These are phyloP conservation scores for Verbascum thapsus DNA, from an alignment of 257 asterid species.

Conservation along the genomic window DNA sequence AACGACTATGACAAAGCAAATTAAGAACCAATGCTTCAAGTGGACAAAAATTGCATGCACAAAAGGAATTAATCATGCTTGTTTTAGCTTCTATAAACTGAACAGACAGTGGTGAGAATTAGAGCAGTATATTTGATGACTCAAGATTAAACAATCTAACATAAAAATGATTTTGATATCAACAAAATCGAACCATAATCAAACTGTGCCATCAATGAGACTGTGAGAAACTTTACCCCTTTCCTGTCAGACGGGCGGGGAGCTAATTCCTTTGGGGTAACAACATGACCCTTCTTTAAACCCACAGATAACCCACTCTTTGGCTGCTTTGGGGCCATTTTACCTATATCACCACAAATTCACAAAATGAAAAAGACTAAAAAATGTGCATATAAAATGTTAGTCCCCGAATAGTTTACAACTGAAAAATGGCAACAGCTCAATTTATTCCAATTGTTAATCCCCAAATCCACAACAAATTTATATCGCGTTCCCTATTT, in stretches of 20 bases:
- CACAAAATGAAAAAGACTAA: too few species aligned
- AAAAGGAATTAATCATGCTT: neutral
- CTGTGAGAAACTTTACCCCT: constrained; percentile 56
- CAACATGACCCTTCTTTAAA: constrained; percentile 77
- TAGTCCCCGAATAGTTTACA: too few species aligned
- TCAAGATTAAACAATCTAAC: neutral
- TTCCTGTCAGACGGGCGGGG: constrained; percentile 88
- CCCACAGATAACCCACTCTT: constrained; percentile 77
- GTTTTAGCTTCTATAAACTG: neutral
- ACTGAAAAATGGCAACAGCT: neutral
- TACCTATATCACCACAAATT: constrained; percentile 37
- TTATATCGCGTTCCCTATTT: neutral
- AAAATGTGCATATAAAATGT: too few species aligned
- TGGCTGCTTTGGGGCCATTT: constrained; percentile 83
- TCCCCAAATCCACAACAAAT: constrained; percentile 11
- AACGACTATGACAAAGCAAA: neutral
- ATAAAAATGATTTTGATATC: too few species aligned
- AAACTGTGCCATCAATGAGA: neutral
- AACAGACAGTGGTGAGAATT: neutral
- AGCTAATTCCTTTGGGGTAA: constrained; percentile 78
- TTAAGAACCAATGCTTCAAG: neutral
- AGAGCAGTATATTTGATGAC: neutral
- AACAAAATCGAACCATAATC: neutral
- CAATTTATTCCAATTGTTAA: neutral
- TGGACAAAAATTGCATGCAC: neutral